Evolutionary conservation across 176 grass and related monocot species (phyloP), one percentile per base, ranked within the genome.

Genomic region (Oryza brachyantha): DNA sequence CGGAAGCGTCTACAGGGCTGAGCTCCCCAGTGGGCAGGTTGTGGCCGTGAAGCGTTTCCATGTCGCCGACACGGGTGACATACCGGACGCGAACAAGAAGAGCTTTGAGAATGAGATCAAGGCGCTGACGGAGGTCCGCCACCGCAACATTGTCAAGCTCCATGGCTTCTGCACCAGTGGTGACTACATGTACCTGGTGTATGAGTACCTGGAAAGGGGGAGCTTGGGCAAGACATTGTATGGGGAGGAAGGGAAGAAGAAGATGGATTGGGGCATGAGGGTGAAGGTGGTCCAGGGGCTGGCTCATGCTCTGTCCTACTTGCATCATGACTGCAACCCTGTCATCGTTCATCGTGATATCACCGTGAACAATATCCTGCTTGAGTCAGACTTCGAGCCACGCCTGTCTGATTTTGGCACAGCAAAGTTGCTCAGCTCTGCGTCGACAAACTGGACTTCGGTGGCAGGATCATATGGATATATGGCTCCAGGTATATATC

Each of bases 1-100:
- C 32, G 96, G 96, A 3, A 91, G 74, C 13, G 90, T 99, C 8
- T 99, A 91, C 84, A 93, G 70, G 54, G 96, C 96, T 0, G 76
- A 95, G 66, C 86, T 99, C 28, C 34, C 81, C 1, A 61, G 64
- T 26, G 96, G 88, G 19, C 86, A 89, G 63, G 78, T 99, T 0
- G 78, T 99, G 27, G 96, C 96, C 4, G 96, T 91, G 83, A 99
- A 99, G 58, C 81, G 96, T 21, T 87, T 99, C 70, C 83, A 95
- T 74, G 63, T 79, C 1, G 50, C 82, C 1, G 75, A 92, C 29
- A 76, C 66, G 4, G 78, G 83, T 8, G 85, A 90, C 5, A 69
- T 95, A 64, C 57, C 81, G 1, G 92, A 99, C 14, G 78, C 70
- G 8, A 87, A 67, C 72, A 92, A 70, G 45, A 97, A 85, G 80